Percentiles rank a stretch among this genome's conserved stretches.
phyloP scores from a whole-genome alignment of 31 red algal species.

The Asparagopsis taxiformis region DNA sequence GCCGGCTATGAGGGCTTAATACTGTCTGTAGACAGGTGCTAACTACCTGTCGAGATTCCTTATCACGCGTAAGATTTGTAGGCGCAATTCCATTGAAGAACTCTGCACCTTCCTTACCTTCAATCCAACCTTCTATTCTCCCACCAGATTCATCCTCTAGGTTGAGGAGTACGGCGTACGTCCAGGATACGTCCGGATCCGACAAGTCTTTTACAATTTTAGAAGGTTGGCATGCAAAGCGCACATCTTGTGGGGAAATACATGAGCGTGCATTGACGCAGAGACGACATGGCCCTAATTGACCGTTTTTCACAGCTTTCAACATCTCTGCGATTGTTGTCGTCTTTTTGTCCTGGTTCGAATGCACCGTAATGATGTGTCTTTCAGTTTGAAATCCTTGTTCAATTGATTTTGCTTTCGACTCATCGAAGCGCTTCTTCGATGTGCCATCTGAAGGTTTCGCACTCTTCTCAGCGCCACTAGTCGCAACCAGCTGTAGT shows the following conservation, averaged over 20 bases:
- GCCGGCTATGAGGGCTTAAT: too few species aligned
- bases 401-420: neutral
- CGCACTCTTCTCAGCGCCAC: too few species aligned
- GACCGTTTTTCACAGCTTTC: neutral
- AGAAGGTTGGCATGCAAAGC: neutral
- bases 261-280: neutral
- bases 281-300: neutral
- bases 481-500: neutral
- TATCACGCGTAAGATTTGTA: neutral
- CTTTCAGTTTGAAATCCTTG: neutral
- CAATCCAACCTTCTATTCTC: neutral
- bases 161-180: neutral
- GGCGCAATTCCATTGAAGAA: neutral
- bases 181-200: neutral
- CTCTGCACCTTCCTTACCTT: neutral
- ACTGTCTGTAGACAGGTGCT: neutral
- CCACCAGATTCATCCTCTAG: conserved; percentile 1
- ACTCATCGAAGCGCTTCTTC: neutral
- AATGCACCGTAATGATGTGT: neutral
- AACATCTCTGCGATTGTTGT: neutral
- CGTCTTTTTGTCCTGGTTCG: neutral
- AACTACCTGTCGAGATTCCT: neutral
- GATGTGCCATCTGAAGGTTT: too few species aligned
- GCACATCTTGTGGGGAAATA: neutral
- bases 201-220: neutral